These are phyloP conservation scores for Nepenthes mirabilis DNA, from an alignment of 148 eudicot species.

Conservation along the genomic window DNA sequence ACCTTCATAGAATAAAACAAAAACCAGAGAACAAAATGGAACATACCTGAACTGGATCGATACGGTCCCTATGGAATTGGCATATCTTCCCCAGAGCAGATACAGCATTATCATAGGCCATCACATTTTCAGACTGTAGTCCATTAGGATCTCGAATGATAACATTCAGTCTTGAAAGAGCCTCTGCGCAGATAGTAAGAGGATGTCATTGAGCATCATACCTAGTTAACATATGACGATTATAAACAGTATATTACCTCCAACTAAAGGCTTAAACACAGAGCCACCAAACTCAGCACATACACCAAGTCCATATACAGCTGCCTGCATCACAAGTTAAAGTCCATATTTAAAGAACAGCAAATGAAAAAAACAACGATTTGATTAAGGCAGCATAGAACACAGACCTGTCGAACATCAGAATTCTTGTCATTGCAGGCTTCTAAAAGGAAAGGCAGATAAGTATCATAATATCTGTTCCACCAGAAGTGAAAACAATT, in stretches of 20 bases:
- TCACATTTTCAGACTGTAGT: constrained; percentile 48
- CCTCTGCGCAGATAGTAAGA: constrained; percentile 38
- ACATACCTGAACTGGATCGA: constrained; percentile 73
- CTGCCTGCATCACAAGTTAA: constrained; percentile 48
- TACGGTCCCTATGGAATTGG: constrained; percentile 66
- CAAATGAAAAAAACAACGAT: neutral
- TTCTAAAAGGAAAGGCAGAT: constrained; percentile 78
- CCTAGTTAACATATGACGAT: neutral
- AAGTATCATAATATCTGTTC: constrained; percentile 75
- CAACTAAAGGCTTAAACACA: constrained; percentile 73
- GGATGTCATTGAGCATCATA: neutral
- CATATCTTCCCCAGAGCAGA: constrained; percentile 91
- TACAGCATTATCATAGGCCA: constrained; percentile 97
- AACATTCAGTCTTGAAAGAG: constrained; percentile 80
- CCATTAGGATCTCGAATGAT: constrained; percentile 62
- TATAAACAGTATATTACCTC: constrained; percentile 33
- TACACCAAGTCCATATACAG: constrained; percentile 98
- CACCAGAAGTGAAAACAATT: constrained; percentile 2
- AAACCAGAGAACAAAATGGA: neutral
- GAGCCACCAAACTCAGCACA: constrained; percentile 97
- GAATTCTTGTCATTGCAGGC: constrained; percentile 81
- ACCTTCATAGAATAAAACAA: neutral
- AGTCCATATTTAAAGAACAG: constrained; percentile 6
- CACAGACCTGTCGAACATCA: constrained; percentile 77
- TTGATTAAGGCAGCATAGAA: constrained; percentile 2